Percentiles rank a stretch among this genome's conserved stretches.
These are phyloP conservation scores for Peronospora tabacina DNA, from an alignment of 352 stramenopile species.

Conservation along the genomic window DNA sequence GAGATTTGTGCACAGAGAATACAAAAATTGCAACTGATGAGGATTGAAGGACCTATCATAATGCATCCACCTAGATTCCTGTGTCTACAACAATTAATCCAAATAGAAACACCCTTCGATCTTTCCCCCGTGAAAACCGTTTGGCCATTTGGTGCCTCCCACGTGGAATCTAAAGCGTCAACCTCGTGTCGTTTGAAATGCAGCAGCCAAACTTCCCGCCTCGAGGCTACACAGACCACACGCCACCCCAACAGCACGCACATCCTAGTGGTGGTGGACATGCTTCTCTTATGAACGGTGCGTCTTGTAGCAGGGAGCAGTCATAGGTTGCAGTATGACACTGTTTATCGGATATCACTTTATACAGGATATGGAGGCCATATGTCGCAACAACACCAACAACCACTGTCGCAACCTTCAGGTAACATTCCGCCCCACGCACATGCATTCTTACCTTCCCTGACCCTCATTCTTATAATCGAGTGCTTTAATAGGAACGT, in stretches of 20 bases:
- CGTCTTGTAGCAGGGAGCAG: background rate
- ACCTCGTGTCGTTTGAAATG: slow-evolving; percentile 16
- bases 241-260: slow-evolving; percentile 26
- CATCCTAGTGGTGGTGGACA: slow-evolving; percentile 26
- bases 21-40: too few species aligned
- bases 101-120: background rate
- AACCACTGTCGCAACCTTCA: slow-evolving; percentile 32
- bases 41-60: too few species aligned
- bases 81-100: background rate
- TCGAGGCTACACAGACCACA: slow-evolving; percentile 25
- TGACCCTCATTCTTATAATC: too few species aligned
- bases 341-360: background rate
- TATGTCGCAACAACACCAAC: slow-evolving; percentile 19
- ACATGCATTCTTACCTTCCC: too few species aligned
- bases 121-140: slow-evolving; percentile 7
- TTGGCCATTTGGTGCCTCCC: slow-evolving; percentile 1
- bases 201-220: slow-evolving; percentile 40
- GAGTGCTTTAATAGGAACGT: slow-evolving; percentile 3
- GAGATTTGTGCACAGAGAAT: too few species aligned
- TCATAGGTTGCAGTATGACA: too few species aligned
- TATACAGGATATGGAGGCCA: slow-evolving; percentile 11
- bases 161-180: slow-evolving; percentile 26
- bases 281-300: slow-evolving; percentile 8
- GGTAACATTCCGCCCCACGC: background rate
- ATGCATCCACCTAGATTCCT: too few species aligned